Evolutionary conservation across 306 rosid genomes (phyloP).

Genomic region (Trifolium dubium): DNA sequence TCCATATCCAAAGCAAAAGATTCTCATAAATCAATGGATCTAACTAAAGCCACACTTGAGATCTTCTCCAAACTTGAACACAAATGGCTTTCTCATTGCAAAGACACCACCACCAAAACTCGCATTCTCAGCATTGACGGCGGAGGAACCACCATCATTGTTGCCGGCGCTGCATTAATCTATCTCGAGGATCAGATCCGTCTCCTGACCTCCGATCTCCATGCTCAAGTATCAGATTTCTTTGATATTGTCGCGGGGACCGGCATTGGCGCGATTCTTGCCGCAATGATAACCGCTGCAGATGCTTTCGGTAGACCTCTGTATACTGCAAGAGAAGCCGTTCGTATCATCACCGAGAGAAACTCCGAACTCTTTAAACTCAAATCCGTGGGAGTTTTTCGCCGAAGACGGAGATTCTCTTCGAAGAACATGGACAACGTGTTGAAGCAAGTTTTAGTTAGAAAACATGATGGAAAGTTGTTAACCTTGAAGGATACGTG

Average conservation of each 20-base stretch:
- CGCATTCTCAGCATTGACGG: conserved; percentile 97
- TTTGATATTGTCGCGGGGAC: conserved; percentile 90
- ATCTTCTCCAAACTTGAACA: conserved; percentile 94
- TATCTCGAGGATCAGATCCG: conserved; percentile 99
- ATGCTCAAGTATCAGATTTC: conserved; percentile 75
- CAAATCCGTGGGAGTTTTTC: conserved; percentile 47
- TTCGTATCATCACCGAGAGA: conserved; percentile 43
- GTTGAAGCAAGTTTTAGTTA: conserved; percentile 61
- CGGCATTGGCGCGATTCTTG: conserved; percentile 85
- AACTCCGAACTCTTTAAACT: conserved; percentile 59
- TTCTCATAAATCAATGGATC: conserved; percentile 50
- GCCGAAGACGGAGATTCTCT: conserved; percentile 62
- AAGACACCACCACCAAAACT: conserved; percentile 58
- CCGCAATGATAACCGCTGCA: conserved; percentile 70
- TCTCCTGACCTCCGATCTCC: conserved; percentile 71
- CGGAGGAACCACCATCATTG: conserved; percentile 78
- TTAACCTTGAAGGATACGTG: conserved; percentile 87
- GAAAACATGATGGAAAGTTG: conserved; percentile 55
- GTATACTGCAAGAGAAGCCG: conserved; percentile 73
- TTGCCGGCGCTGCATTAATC: conserved; percentile 73
- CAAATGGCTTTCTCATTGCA: conserved; percentile 91
- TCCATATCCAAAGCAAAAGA: background rate
- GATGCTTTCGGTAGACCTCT: conserved; percentile 80
- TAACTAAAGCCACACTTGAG: conserved; percentile 76
- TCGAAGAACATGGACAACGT: conserved; percentile 69